These are phyloP conservation scores for Diplodia mutila DNA, from an alignment of 2,329 filamentous ascomycete species.

Conservation along the genomic window DNA sequence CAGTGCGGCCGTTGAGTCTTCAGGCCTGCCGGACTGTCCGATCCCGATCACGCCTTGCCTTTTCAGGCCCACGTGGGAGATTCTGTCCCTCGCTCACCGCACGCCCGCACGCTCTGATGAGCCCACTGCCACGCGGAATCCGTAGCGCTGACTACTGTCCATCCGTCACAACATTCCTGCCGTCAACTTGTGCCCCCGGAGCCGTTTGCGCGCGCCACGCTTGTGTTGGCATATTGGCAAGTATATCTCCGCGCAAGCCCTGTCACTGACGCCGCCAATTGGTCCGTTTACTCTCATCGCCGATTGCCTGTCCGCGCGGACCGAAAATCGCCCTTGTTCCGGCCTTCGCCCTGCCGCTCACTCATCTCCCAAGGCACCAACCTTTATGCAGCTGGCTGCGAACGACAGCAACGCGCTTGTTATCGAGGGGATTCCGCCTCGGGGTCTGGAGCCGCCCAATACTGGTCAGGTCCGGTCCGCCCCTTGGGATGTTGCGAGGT, in stretches of 20 bases:
- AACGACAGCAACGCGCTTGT: background rate
- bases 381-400: background rate
- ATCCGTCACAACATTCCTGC: background rate
- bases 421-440: background rate
- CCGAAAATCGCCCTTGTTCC: slow-evolving; percentile 11
- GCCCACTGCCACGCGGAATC: background rate
- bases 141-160: background rate
- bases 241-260: background rate
- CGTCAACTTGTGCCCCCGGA: background rate
- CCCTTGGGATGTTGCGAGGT: background rate
- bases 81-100: slow-evolving; percentile 6
- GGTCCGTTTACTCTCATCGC: slow-evolving; percentile 4
- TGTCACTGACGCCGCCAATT: background rate
- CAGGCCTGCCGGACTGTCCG: background rate
- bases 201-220: background rate
- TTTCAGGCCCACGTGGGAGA: slow-evolving; percentile 3
- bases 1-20: background rate
- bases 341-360: background rate
- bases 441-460: background rate
- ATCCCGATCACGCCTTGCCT: slow-evolving; percentile 13
- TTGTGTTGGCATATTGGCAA: background rate
- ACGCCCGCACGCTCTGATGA: background rate
- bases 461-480: background rate
- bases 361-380: background rate
- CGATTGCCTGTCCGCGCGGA: slow-evolving; percentile 1